Percentiles rank a stretch among this genome's conserved stretches.
Conservation (phyloP, 1,284 basidiomycete species). For the Macrocystidia cucumis region DNA sequence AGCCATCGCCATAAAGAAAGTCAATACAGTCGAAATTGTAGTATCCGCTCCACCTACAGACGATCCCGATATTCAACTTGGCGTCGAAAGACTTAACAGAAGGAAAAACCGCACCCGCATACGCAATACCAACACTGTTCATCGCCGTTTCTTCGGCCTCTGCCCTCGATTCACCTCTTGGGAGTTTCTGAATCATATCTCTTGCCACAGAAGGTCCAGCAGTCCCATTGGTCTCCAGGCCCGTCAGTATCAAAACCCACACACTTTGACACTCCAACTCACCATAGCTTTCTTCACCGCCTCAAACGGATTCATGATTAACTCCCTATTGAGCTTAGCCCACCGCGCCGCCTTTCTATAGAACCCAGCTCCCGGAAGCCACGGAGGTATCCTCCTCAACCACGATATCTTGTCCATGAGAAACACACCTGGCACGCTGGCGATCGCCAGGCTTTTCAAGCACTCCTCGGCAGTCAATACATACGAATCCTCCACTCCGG, state of each 20-base stretch:
- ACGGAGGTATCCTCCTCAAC: slow-evolving; percentile 15
- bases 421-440: slow-evolving; percentile 12
- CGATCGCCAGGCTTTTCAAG: slow-evolving; percentile 8
- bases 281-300: not conserved
- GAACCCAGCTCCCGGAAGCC: slow-evolving; percentile 16
- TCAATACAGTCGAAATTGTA: slow-evolving; percentile 9
- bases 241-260: no score
- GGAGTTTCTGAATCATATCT: not conserved
- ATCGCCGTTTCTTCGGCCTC: slow-evolving; percentile 8
- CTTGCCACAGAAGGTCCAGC: no score
- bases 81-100: not conserved
- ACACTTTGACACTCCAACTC: no score
- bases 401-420: slow-evolving; percentile 15
- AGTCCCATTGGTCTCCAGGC: no score
- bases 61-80: not conserved
- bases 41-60: slow-evolving; percentile 13
- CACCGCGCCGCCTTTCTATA: slow-evolving; percentile 11
- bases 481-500: slow-evolving; percentile 11
- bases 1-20: slow-evolving; percentile 15
- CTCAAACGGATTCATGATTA: not conserved
- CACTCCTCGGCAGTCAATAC: slow-evolving; percentile 10
- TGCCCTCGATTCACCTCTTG: not conserved
- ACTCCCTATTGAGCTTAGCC: not conserved
- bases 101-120: slow-evolving; percentile 7
- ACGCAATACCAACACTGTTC: slow-evolving; percentile 9